Evolutionary conservation across 2,329 filamentous ascomycete genomes (phyloP).

Genomic region (Aspergillus uvarum): DNA sequence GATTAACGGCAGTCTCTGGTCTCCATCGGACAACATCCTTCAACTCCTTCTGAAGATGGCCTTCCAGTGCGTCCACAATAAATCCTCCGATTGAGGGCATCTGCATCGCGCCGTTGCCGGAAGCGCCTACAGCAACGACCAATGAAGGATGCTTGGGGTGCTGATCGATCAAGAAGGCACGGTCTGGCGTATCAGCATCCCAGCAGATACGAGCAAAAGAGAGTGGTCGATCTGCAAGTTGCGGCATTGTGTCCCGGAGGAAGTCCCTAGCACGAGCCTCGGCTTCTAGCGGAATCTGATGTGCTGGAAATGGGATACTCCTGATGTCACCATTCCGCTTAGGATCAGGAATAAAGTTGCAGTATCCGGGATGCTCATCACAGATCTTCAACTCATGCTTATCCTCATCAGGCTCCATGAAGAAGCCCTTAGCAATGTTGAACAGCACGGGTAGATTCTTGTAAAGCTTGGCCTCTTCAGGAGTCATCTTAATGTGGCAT

Average conservation of each 20-base stretch:
- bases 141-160: conserved; percentile 48
- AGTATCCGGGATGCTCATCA: conserved; percentile 59
- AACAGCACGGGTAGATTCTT: conserved; percentile 52
- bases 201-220: conserved; percentile 56
- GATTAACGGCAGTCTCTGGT: conserved; percentile 48
- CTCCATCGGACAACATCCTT: conserved; percentile 50
- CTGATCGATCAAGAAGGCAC: conserved; percentile 52
- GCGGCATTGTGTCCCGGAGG: conserved; percentile 53
- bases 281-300: conserved; percentile 47
- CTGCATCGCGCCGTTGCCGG: conserved; percentile 40
- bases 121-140: conserved; percentile 40
- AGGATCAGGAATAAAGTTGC: conserved; percentile 43
- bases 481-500: conserved; percentile 51
- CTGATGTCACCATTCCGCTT: conserved; percentile 24
- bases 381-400: conserved; percentile 42
- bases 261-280: conserved; percentile 50
- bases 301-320: conserved; percentile 43
- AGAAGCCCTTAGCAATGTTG: conserved; percentile 51
- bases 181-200: conserved; percentile 58
- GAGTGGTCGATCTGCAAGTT: conserved; percentile 51
- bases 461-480: conserved; percentile 47
- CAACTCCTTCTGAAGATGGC: conserved; percentile 43
- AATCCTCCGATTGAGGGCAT: conserved; percentile 52
- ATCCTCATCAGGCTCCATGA: conserved; percentile 49
- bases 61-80: conserved; percentile 50